A percentile compares a stretch with the other conserved stretches of the same genome.
phyloP scores from a whole-genome alignment of 2,329 filamentous ascomycete genomes.

The Diaporthe velutina region DNA sequence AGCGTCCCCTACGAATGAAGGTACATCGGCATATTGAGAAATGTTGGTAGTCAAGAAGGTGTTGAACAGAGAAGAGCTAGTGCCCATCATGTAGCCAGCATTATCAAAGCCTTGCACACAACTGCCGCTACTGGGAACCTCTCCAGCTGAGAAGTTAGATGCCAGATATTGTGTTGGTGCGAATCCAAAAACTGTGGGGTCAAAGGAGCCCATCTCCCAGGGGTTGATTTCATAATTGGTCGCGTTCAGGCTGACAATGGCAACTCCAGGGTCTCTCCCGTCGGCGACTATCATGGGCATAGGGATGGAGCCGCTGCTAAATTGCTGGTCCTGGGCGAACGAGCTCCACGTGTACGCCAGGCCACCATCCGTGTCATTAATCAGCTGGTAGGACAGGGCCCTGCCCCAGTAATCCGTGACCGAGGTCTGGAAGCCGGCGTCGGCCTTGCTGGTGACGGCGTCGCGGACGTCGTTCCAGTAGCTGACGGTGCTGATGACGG shows the following conservation, averaged over 20 bases:
- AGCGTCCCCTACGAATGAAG: conserved; percentile 63
- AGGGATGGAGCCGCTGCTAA: conserved; percentile 57
- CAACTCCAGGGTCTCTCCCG: conserved; percentile 58
- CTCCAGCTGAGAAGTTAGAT: conserved; percentile 68
- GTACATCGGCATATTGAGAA: conserved; percentile 55
- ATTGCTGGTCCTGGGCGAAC: conserved; percentile 58
- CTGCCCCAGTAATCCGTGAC: conserved; percentile 93
- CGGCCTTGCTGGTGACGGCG: conserved; percentile 70
- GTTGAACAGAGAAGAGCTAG: conserved; percentile 88
- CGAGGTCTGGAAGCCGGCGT: conserved; percentile 76
- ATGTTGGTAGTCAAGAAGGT: conserved; percentile 77
- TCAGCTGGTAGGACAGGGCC: conserved; percentile 86
- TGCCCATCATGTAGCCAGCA: conserved; percentile 86
- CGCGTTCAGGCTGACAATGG: conserved; percentile 64
- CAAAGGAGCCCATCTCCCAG: conserved; percentile 76
- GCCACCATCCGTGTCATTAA: conserved; percentile 82
- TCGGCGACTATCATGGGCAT: conserved; percentile 65
- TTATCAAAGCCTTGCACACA: conserved; percentile 89
- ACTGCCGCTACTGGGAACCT: conserved; percentile 63
- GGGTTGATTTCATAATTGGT: conserved; percentile 76
- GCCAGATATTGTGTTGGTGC: conserved; percentile 71
- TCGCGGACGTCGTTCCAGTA: conserved; percentile 73
- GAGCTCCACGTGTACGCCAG: conserved; percentile 86
- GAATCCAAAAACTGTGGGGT: conserved; percentile 71
- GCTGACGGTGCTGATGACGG: conserved; percentile 46